Evolutionary conservation across 768 basidiomycete species (phyloP).

Genomic region (Tricholoma sp.): DNA sequence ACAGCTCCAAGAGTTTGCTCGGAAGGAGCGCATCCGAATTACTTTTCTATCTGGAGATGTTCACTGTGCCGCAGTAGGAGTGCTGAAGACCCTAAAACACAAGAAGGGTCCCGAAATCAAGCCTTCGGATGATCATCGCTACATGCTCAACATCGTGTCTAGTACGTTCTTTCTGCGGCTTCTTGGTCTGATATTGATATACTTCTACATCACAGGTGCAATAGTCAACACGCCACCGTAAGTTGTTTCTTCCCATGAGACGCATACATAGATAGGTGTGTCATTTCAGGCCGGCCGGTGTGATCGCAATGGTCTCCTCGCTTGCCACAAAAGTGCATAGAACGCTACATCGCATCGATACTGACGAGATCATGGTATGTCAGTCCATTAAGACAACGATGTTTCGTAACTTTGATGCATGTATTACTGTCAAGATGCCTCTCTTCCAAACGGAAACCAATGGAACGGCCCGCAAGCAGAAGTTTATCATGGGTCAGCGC

Average conservation of each 20-base stretch:
- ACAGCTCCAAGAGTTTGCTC: slow-evolving; percentile 71
- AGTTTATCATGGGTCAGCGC: slow-evolving; percentile 79
- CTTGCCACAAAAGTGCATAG: slow-evolving; percentile 80
- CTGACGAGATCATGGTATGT: slow-evolving; percentile 83
- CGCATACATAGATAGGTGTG: neutral
- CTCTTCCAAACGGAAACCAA: slow-evolving; percentile 75
- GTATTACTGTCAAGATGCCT: slow-evolving; percentile 46
- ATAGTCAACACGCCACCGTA: slow-evolving; percentile 94
- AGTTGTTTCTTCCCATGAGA: slow-evolving; percentile 17
- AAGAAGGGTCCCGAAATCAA: slow-evolving; percentile 45
- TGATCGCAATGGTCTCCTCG: slow-evolving; percentile 75
- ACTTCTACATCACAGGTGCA: slow-evolving; percentile 46
- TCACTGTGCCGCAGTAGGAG: slow-evolving; percentile 82
- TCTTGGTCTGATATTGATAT: neutral
- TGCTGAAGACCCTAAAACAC: slow-evolving; percentile 61
- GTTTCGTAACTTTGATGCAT: neutral
- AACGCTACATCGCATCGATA: slow-evolving; percentile 76
- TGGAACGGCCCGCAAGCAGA: slow-evolving; percentile 69
- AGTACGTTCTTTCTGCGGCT: slow-evolving; percentile 39
- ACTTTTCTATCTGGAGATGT: slow-evolving; percentile 91
- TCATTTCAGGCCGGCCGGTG: slow-evolving; percentile 52
- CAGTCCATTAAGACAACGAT: neutral
- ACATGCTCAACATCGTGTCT: slow-evolving; percentile 87
- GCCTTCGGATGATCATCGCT: slow-evolving; percentile 66
- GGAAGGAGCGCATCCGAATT: slow-evolving; percentile 61